Conservation (phyloP, 768 basidiomycete species). For the Mycena sanguinolenta region DNA sequence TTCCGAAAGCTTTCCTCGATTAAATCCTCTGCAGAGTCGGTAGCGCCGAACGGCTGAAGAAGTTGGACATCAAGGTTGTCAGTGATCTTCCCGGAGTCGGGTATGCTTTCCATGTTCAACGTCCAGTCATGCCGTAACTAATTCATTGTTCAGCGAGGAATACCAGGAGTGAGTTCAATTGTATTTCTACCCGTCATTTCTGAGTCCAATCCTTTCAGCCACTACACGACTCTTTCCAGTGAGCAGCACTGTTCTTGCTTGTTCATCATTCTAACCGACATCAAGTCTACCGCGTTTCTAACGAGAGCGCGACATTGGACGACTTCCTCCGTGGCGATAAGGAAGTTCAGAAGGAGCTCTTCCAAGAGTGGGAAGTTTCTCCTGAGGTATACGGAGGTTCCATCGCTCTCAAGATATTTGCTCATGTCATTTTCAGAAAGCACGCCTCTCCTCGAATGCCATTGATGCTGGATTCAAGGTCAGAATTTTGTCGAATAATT, state of each 20-base stretch:
- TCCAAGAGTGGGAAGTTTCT: conserved; percentile 38
- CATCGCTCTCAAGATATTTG: background rate
- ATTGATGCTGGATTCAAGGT: conserved; percentile 86
- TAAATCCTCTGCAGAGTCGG: conserved; percentile 54
- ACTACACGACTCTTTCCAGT: conserved; percentile 79
- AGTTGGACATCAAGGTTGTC: conserved; percentile 71
- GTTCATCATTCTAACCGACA: conserved; percentile 14
- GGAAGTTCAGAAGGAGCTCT: conserved; percentile 64
- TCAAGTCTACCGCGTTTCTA: conserved; percentile 76
- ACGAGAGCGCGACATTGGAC: conserved; percentile 72
- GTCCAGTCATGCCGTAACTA: background rate
- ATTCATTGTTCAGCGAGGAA: conserved; percentile 60
- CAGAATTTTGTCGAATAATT: conserved; percentile 4
- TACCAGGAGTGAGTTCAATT: conserved; percentile 66
- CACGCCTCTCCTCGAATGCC: conserved; percentile 75
- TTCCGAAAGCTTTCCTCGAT: no score
- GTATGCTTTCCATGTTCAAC: conserved; percentile 49
- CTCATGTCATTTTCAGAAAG: conserved; percentile 67
- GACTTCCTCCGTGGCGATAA: conserved; percentile 80
- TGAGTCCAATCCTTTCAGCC: conserved; percentile 41
- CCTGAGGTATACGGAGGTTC: conserved; percentile 48
- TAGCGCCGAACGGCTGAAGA: conserved; percentile 63
- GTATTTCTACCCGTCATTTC: background rate
- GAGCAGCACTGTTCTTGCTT: conserved; percentile 34
- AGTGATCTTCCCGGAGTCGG: conserved; percentile 81